A percentile compares a stretch with the other conserved stretches of the same genome.
phyloP scores from a whole-genome alignment of 2,329 filamentous ascomycete genomes.

The Fusarium coffeatum region DNA sequence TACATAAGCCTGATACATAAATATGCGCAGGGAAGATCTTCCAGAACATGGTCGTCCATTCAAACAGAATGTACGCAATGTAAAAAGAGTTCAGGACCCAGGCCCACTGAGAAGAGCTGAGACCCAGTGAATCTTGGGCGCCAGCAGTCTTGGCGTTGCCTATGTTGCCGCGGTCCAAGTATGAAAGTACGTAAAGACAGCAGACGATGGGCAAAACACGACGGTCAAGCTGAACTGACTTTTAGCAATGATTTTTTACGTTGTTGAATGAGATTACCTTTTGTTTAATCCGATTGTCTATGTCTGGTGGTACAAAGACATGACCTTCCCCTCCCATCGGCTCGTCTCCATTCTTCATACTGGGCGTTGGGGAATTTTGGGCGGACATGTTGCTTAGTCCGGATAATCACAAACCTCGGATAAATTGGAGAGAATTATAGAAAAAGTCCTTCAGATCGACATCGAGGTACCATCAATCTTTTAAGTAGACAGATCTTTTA shows the following conservation, averaged over 20 bases:
- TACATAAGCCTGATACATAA: constrained; percentile 23
- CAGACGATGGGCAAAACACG: constrained; percentile 34
- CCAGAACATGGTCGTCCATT: constrained; percentile 41
- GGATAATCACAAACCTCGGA: rapidly evolving
- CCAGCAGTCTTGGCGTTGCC: constrained; percentile 40
- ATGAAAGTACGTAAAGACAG: constrained; percentile 38
- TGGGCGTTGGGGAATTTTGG: neutral
- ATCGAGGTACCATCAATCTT: neutral
- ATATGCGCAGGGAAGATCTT: constrained; percentile 34
- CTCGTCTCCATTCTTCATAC: neutral
- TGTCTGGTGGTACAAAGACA: neutral
- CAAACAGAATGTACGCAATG: constrained; percentile 32
- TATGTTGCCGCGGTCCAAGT: constrained; percentile 39
- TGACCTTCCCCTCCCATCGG: no score
- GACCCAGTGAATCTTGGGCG: constrained; percentile 17
- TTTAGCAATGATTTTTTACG: neutral
- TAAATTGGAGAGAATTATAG: neutral
- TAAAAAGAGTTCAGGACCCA: constrained; percentile 42
- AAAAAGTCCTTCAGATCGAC: neutral
- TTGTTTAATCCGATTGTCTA: neutral
- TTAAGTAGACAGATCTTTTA: neutral
- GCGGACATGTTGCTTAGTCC: neutral
- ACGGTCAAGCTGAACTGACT: constrained; percentile 11
- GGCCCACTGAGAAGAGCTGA: constrained; percentile 27
- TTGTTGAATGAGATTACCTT: neutral